Evolutionary conservation across 768 basidiomycete genomes (phyloP).

Genomic region (Rhizopogon roseolus): DNA sequence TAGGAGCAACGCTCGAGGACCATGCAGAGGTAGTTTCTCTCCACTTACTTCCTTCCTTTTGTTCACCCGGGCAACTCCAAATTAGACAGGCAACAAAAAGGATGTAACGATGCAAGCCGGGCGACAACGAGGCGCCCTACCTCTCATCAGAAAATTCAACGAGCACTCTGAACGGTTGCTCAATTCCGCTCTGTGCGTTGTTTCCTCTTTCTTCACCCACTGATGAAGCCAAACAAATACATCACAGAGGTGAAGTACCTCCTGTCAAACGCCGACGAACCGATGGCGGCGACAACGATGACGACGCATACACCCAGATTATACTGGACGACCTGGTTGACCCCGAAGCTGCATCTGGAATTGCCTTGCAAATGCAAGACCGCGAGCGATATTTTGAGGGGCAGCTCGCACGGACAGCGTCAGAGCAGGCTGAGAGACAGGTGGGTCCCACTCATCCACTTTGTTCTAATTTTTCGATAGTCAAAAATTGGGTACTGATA

Average conservation of each 20-base stretch:
- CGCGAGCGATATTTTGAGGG: constrained; percentile 81
- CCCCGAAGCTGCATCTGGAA: constrained; percentile 57
- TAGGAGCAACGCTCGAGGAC: constrained; percentile 87
- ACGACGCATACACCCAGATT: constrained; percentile 51
- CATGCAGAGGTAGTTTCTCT: constrained; percentile 65
- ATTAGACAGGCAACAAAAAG: constrained; percentile 80
- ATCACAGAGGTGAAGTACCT: constrained; percentile 47
- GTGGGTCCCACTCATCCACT: constrained; percentile 17
- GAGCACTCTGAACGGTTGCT: constrained; percentile 92
- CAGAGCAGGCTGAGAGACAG: constrained; percentile 25
- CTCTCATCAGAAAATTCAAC: constrained; percentile 95
- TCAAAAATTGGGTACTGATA: background rate
- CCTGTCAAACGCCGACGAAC: constrained; percentile 58
- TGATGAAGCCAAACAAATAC: background rate
- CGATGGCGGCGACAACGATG: constrained; percentile 38
- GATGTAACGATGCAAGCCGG: constrained; percentile 97
- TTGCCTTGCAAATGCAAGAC: constrained; percentile 84
- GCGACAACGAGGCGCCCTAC: constrained; percentile 79
- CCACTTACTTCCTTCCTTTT: background rate
- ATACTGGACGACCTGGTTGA: constrained; percentile 85
- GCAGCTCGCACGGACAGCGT: constrained; percentile 32
- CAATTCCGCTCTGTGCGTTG: constrained; percentile 67
- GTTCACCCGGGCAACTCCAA: background rate
- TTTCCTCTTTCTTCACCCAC: constrained; percentile 3
- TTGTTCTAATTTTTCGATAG: background rate